Percentiles rank a stretch among this genome's conserved stretches.
Evolutionary conservation across 129 eudicot species (phyloP).

Genomic region (Cynara cardunculus): DNA sequence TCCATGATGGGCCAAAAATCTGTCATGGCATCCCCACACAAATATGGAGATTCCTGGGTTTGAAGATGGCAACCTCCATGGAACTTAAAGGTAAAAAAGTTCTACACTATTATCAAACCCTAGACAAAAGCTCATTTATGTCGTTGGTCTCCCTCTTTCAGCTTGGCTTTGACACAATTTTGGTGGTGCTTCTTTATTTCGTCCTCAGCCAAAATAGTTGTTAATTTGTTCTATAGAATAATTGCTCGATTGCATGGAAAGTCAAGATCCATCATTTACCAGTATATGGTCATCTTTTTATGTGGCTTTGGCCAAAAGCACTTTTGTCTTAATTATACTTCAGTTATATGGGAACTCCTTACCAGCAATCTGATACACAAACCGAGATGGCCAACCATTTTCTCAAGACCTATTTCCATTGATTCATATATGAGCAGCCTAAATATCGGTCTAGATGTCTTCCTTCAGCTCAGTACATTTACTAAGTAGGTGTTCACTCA

Average conservation of each 20-base stretch:
- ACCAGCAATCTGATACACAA: neutral
- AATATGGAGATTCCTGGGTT: neutral
- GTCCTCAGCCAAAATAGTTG: neutral
- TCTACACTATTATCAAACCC: neutral
- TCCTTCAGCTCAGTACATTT: neutral
- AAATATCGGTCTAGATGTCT: neutral
- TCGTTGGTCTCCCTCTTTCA: neutral
- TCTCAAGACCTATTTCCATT: neutral
- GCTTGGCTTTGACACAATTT: neutral
- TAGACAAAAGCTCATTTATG: neutral
- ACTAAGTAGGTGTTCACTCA: neutral
- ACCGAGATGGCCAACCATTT: neutral
- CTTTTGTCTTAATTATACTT: neutral
- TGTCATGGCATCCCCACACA: neutral
- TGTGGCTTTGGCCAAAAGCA: constrained; percentile 11
- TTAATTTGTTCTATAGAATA: neutral
- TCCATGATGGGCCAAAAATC: neutral
- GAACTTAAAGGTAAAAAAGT: neutral
- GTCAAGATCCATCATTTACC: neutral
- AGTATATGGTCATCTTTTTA: neutral
- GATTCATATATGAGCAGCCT: constrained; percentile 7
- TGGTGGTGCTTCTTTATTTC: neutral
- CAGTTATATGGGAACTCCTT: constrained; percentile 2
- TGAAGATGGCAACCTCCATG: neutral
- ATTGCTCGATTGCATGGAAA: neutral